Evolutionary conservation across 345 rosid genomes (phyloP).

Genomic region (Pistacia vera): DNA sequence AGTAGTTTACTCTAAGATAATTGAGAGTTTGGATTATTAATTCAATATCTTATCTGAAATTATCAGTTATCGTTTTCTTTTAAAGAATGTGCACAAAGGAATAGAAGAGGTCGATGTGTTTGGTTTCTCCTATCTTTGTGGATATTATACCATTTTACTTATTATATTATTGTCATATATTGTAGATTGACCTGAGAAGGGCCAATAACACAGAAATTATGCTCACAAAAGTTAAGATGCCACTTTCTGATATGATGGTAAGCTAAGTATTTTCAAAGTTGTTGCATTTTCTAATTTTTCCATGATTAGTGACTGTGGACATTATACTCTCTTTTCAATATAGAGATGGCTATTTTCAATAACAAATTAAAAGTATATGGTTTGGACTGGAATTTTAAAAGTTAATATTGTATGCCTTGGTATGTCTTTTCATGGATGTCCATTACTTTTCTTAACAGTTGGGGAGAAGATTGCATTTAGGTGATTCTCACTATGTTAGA

Average conservation of each 20-base stretch:
- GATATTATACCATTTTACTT: conserved; percentile 4
- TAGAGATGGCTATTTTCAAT: background rate
- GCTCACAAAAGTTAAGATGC: conserved; percentile 99
- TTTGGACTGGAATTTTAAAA: background rate
- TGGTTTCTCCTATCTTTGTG: background rate
- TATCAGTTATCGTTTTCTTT: background rate
- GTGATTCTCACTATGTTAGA: background rate
- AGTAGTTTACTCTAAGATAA: background rate
- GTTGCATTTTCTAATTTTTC: conserved; percentile 5
- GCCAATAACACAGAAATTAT: conserved; percentile 99
- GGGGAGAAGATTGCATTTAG: background rate
- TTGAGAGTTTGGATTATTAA: background rate
- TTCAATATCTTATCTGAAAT: background rate
- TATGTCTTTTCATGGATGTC: background rate
- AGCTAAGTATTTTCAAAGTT: conserved; percentile 33
- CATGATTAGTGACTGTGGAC: background rate
- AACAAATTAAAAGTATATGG: background rate
- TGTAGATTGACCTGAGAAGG: conserved; percentile 93
- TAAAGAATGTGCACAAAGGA: background rate
- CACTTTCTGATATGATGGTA: conserved; percentile 99
- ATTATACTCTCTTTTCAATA: background rate
- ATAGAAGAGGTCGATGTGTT: background rate
- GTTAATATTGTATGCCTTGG: background rate
- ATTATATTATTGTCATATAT: conserved; percentile 14
- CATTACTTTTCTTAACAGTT: background rate